Evolutionary conservation across 2,329 filamentous ascomycete genomes (phyloP), one percentile per base, ranked within the genome.

Genomic region (Penicillium psychrosexuale): DNA sequence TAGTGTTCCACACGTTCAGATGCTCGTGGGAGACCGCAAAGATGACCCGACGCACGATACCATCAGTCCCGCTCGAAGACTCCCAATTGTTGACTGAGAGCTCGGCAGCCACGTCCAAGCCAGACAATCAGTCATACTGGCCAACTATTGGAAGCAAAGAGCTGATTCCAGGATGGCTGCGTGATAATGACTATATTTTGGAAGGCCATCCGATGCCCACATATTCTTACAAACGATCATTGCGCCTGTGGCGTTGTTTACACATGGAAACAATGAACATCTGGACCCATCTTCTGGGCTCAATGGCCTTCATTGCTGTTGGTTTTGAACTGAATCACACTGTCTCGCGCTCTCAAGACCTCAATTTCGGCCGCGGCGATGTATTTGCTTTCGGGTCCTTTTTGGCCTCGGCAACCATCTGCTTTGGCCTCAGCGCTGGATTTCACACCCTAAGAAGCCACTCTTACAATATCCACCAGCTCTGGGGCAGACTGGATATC

Each of bases 371-470:
- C 11, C 27, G 15, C 31, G 53, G 53, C 27, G 53, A 58, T 47
- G n/a, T 56, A 19, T 53, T 53, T 30, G 56, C 53, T 17, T 58
- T 58, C 17, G 48, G 48, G 0, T 27, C 53, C n/a, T 58, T 56
- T 17, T 38, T 44, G 28, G 6, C 27, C 28, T 58, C 56, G 3
- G 53, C 48, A 33, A 43, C 44, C 22, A 56, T 47, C 24, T 56
- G 56, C 30, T 56, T 53, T 31, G 36, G 33, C 15, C 38, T 56
- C 3, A 58, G 56, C 19, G 33, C 56, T 22, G 45, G 53, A n/a
- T 69, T 70, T 27, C 64, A 70, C 24, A 69, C 64, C 8, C 51
- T 68, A 5, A 53, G 65, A 37, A 70, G 66, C 46, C 68, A 69
- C 42, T 70, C 66, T 2, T 68, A 68, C 47, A 61, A 66, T 13